phyloP scores from a whole-genome alignment of 208 protist genomes.

The Phytomonas sp. region DNA sequence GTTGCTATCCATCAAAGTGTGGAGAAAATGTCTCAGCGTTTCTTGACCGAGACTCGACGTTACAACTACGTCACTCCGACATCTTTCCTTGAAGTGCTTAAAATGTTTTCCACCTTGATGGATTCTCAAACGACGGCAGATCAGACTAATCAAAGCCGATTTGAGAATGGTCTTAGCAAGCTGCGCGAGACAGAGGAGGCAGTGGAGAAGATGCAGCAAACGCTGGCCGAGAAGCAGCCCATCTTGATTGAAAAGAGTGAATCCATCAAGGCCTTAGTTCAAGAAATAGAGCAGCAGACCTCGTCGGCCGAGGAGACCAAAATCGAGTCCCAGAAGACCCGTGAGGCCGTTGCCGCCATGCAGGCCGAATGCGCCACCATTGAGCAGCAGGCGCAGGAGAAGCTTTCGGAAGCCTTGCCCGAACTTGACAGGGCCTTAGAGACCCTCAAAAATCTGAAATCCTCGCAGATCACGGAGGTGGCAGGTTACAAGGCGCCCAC shows the following conservation, averaged over 20 bases:
- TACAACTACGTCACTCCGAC: constrained; percentile 99
- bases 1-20: constrained; percentile 94
- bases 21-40: constrained; percentile 78
- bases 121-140: constrained; percentile 76
- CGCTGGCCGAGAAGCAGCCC: constrained; percentile 93
- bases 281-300: constrained; percentile 91
- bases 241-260: constrained; percentile 90
- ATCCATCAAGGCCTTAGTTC: constrained; percentile 92
- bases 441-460: constrained; percentile 94
- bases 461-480: constrained; percentile 95
- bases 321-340: constrained; percentile 86
- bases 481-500: constrained; percentile 94
- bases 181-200: constrained; percentile 90
- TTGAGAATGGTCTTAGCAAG: constrained; percentile 93
- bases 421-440: constrained; percentile 94
- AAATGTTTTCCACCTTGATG: constrained; percentile 86
- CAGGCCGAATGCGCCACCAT: constrained; percentile 92
- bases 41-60: constrained; percentile 88
- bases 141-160: constrained; percentile 66
- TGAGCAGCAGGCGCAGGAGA: constrained; percentile 91
- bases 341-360: constrained; percentile 87
- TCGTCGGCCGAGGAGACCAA: constrained; percentile 90
- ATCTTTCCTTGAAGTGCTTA: constrained; percentile 96
- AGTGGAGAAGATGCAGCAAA: constrained; percentile 90
- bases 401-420: constrained; percentile 95